Evolutionary conservation across 495 filamentous ascomycete species (phyloP).

Genomic region (Penicillium maclennaniae): DNA sequence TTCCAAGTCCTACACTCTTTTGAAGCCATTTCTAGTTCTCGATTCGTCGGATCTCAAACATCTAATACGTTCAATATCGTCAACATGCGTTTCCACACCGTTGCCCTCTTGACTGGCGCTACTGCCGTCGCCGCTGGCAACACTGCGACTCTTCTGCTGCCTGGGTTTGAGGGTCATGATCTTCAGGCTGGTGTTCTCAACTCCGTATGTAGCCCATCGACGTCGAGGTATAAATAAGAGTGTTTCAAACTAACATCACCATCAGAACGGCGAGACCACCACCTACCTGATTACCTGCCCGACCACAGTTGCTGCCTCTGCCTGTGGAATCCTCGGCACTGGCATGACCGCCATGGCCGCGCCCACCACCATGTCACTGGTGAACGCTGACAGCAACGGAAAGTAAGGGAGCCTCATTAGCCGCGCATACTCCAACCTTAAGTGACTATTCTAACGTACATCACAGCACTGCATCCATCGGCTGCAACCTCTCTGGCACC

Average conservation of each 20-base stretch:
- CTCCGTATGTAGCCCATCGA: conserved; percentile 16
- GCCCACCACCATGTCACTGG: conserved; percentile 19
- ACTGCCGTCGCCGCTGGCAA: conserved; percentile 29
- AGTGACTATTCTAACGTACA: conserved; percentile 2
- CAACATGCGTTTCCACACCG: conserved; percentile 29
- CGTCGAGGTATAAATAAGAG: not conserved
- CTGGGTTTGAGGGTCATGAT: conserved; percentile 23
- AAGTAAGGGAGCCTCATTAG: conserved; percentile 13
- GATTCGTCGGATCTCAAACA: conserved; percentile 12
- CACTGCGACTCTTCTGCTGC: conserved; percentile 29
- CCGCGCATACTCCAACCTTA: not conserved
- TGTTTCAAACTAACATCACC: not conserved
- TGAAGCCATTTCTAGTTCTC: conserved; percentile 24
- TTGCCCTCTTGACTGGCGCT: conserved; percentile 27
- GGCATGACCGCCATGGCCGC: conserved; percentile 27
- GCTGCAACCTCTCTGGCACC: conserved; percentile 30
- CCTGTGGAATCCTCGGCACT: conserved; percentile 22
- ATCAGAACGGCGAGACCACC: conserved; percentile 23
- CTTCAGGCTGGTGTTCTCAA: conserved; percentile 25
- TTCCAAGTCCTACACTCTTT: conserved; percentile 18
- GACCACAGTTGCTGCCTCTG: conserved; percentile 11
- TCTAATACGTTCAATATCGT: conserved; percentile 1
- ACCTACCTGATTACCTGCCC: conserved; percentile 30
- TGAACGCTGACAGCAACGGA: conserved; percentile 15
- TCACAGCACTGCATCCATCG: conserved; percentile 24